Evolutionary conservation across 2,329 filamentous ascomycete species (phyloP).

Genomic region (Fusarium redolens): DNA sequence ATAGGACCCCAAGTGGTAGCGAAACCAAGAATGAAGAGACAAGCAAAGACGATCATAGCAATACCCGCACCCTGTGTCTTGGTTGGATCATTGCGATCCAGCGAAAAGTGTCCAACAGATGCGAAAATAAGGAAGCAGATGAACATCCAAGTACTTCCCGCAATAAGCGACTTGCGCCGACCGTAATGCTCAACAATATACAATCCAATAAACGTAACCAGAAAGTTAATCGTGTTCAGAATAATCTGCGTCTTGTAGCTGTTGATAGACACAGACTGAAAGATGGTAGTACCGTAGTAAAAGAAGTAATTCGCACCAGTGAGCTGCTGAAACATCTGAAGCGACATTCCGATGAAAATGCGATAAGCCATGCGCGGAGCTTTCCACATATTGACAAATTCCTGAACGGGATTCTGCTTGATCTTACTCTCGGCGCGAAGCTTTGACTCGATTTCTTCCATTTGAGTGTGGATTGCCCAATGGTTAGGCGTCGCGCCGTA

Average conservation of each 20-base stretch:
- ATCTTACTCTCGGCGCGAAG: conserved; percentile 59
- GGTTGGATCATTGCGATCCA: conserved; percentile 51
- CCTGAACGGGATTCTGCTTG: conserved; percentile 55
- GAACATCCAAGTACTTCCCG: conserved; percentile 71
- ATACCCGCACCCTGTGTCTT: conserved; percentile 61
- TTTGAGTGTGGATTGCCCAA: conserved; percentile 59
- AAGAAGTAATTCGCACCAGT: conserved; percentile 77
- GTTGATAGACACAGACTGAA: conserved; percentile 61
- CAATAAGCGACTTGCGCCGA: conserved; percentile 71
- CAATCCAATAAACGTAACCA: conserved; percentile 74
- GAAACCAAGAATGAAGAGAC: conserved; percentile 73
- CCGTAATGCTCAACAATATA: conserved; percentile 77
- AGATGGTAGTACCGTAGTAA: conserved; percentile 69
- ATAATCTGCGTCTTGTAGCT: conserved; percentile 76
- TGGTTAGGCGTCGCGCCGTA: conserved; percentile 59
- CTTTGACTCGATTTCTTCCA: conserved; percentile 66
- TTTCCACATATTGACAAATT: conserved; percentile 70
- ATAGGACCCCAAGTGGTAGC: conserved; percentile 76
- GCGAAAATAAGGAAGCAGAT: conserved; percentile 70
- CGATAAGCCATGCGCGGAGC: conserved; percentile 73
- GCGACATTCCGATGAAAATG: conserved; percentile 66
- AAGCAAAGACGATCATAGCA: conserved; percentile 72
- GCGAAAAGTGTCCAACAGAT: conserved; percentile 62
- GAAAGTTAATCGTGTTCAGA: conserved; percentile 74
- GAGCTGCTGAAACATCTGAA: conserved; percentile 76